phyloP scores from a whole-genome alignment of 1,284 basidiomycete genomes.

The Tilletiopsis washingtonensis region DNA sequence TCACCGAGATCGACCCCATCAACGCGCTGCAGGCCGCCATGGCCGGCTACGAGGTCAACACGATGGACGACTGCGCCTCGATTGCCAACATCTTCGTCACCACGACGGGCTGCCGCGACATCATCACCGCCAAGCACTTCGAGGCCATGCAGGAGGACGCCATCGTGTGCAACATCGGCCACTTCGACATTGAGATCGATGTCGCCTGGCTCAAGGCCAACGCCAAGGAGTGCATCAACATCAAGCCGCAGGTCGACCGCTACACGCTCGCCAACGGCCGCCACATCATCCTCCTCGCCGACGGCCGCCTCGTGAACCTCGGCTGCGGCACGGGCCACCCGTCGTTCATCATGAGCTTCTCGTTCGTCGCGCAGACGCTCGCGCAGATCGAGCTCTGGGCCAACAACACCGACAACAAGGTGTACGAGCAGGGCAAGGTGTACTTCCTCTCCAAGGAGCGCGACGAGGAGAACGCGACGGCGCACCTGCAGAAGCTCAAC shows the following conservation, averaged over 20 bases:
- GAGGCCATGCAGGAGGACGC: constrained; percentile 92
- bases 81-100: constrained; percentile 92
- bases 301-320: constrained; percentile 97
- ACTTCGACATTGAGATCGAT: constrained; percentile 98
- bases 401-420: constrained; percentile 62
- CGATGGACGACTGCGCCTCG: constrained; percentile 92
- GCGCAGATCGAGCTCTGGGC: constrained; percentile 97
- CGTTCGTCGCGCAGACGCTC: constrained; percentile 96
- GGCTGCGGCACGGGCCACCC: constrained; percentile 61
- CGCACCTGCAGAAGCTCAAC: constrained; percentile 81
- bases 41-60: constrained; percentile 97
- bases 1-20: constrained; percentile 99
- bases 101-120: constrained; percentile 97
- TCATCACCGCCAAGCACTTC: constrained; percentile 91
- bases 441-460: constrained; percentile 79
- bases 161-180: constrained; percentile 97
- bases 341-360: constrained; percentile 97
- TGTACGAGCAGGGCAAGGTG: constrained; percentile 62
- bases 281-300: constrained; percentile 93
- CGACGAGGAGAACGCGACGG: constrained; percentile 96
- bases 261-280: constrained; percentile 65
- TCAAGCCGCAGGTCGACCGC: constrained; percentile 99
- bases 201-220: constrained; percentile 97
- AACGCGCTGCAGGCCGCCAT: constrained; percentile 99
- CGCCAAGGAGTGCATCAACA: constrained; percentile 73